These are phyloP conservation scores for Paramecium pentaurelia DNA, from an alignment of 73 alveolate species.

Conservation along the genomic window DNA sequence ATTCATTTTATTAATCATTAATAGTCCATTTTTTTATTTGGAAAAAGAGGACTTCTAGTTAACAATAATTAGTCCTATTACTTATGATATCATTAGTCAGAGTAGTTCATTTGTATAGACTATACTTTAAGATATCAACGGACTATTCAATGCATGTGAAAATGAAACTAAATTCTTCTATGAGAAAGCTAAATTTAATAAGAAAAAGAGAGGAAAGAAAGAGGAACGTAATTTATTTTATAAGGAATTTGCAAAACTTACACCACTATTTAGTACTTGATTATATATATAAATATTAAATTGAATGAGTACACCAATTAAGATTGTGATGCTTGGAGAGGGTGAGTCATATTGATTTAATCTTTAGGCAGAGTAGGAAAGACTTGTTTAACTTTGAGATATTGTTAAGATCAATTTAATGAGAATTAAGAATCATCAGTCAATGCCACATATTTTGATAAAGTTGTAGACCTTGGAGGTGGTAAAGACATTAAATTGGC, in stretches of 20 bases:
- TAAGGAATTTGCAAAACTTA: constrained; percentile 16
- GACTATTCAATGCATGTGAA: not conserved
- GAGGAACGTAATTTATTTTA: constrained; percentile 22
- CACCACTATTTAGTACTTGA: constrained; percentile 43
- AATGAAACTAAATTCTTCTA: constrained; percentile 26
- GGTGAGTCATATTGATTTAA: not conserved
- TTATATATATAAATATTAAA: not conserved
- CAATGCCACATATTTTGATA: constrained; percentile 82
- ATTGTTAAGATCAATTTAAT: constrained; percentile 75
- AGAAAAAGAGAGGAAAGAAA: constrained; percentile 25
- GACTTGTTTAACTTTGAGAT: constrained; percentile 80
- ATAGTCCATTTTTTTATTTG: not conserved
- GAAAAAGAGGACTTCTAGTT: not conserved
- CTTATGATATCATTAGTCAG: not conserved
- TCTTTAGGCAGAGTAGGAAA: constrained; percentile 85
- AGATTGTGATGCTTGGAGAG: constrained; percentile 42
- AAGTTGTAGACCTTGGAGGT: constrained; percentile 64
- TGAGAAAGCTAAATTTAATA: constrained; percentile 21
- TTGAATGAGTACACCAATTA: not conserved
- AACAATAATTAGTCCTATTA: not conserved
- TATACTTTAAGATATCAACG: not conserved
- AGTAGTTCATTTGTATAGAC: constrained; percentile 23
- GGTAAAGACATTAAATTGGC: constrained; percentile 61
- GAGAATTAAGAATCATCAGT: constrained; percentile 76
- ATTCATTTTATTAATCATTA: not conserved